These are phyloP conservation scores for Solanum okadae DNA, from an alignment of 257 asterid genomes.

Conservation along the genomic window DNA sequence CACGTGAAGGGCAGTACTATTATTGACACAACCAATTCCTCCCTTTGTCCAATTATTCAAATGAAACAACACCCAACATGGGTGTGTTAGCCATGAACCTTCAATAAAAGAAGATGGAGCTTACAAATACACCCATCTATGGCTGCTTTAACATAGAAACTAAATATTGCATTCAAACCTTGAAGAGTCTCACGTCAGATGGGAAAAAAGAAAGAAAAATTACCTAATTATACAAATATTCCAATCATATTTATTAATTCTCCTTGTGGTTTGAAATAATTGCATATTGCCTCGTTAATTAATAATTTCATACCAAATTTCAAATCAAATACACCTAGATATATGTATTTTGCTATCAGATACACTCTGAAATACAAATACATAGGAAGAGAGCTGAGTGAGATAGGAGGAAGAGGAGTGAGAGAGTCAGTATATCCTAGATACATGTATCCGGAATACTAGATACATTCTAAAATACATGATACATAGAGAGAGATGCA, in stretches of 20 bases:
- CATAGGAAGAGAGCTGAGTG: background rate
- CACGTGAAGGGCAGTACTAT: constrained; percentile 36
- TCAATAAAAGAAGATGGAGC: background rate
- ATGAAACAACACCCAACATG: background rate
- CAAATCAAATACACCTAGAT: background rate
- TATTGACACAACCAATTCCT: background rate
- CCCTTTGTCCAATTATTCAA: background rate
- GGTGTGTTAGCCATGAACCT: background rate
- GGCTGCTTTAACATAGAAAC: background rate
- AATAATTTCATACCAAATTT: no score
- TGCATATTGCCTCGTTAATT: background rate
- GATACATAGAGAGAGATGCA: background rate
- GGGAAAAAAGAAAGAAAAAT: no score
- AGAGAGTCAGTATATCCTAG: background rate
- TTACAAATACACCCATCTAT: background rate
- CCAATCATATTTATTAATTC: no score
- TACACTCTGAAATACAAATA: background rate
- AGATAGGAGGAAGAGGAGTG: no score
- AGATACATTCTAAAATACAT: background rate
- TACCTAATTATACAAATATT: no score
- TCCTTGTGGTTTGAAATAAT: no score
- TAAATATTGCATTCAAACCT: no score
- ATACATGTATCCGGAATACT: background rate
- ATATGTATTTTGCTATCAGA: no score
- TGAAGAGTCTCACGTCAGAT: background rate